These are phyloP conservation scores for Monascus purpureus DNA, from an alignment of 495 filamentous ascomycete species.

Conservation along the genomic window DNA sequence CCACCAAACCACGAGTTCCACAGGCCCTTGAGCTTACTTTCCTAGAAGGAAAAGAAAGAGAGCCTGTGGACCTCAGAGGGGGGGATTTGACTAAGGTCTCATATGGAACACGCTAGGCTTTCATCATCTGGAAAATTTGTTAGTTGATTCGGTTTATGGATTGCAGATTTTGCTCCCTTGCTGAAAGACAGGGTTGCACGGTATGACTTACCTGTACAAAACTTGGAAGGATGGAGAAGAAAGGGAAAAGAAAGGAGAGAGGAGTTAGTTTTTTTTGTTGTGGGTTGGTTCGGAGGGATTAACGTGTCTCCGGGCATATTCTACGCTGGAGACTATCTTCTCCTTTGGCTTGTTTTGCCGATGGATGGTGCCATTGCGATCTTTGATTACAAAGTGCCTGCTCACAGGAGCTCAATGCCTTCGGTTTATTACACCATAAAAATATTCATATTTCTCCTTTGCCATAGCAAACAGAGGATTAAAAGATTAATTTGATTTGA, in stretches of 20 bases:
- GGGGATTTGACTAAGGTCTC: constrained; percentile 45
- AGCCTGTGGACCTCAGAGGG: constrained; percentile 54
- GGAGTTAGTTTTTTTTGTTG: constrained; percentile 3
- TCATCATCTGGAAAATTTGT: constrained; percentile 85
- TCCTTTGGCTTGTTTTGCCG: no score
- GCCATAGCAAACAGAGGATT: no score
- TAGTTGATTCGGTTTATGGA: no score
- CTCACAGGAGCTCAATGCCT: no score
- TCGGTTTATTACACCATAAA: no score
- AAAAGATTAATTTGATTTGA: no score
- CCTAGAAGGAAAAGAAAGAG: constrained; percentile 47
- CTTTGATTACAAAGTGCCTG: no score
- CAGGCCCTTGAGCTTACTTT: constrained; percentile 76
- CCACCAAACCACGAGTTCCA: constrained; percentile 44
- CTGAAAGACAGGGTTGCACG: no score
- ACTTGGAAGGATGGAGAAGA: constrained; percentile 91
- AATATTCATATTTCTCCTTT: no score
- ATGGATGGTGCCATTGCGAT: no score
- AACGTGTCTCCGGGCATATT: neutral
- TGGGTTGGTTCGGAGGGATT: neutral
- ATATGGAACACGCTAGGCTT: constrained; percentile 91
- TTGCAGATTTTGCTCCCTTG: no score
- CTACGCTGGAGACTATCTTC: no score
- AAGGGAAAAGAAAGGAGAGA: constrained; percentile 28
- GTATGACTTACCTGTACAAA: constrained; percentile 71